A percentile compares a stretch with the other conserved stretches of the same genome.
Conservation (phyloP, 176 grass and related monocot genomes). For the Oryza longistaminata region DNA sequence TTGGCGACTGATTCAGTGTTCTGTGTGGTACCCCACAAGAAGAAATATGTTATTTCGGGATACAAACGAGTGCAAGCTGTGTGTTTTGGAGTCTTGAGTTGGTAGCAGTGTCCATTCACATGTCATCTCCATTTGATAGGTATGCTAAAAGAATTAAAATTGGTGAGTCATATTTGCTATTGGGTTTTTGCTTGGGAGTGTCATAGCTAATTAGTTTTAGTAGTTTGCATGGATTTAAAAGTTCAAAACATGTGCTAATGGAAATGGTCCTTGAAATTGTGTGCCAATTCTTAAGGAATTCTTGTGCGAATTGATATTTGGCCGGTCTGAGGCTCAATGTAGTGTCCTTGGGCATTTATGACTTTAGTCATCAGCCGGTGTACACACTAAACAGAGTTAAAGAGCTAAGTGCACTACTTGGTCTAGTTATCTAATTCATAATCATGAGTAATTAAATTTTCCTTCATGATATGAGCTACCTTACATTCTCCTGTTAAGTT, state of each 20-base stretch:
- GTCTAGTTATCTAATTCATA: neutral
- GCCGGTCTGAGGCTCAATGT: neutral
- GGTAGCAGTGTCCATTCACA: constrained; percentile 21
- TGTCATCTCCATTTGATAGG: constrained; percentile 23
- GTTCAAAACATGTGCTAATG: neutral
- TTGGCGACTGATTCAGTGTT: constrained; percentile 1
- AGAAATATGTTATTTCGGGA: constrained; percentile 7
- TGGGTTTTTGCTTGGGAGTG: neutral
- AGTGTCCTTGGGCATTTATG: constrained; percentile 1
- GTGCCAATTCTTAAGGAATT: neutral
- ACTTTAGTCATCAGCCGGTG: neutral
- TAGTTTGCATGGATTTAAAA: constrained; percentile 3
- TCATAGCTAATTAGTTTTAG: neutral
- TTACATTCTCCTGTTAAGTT: neutral
- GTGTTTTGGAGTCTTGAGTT: constrained; percentile 35
- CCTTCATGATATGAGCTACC: neutral
- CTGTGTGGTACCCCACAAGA: constrained; percentile 23
- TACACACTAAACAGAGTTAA: neutral
- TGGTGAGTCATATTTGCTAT: neutral
- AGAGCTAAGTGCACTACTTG: neutral
- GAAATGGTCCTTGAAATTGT: neutral
- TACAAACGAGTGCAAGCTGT: constrained; percentile 7
- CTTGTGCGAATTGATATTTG: neutral
- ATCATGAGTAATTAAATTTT: neutral
- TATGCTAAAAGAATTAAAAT: constrained; percentile 34